Conservation (phyloP, 1,284 basidiomycete species). For the Trametes versicolor region DNA sequence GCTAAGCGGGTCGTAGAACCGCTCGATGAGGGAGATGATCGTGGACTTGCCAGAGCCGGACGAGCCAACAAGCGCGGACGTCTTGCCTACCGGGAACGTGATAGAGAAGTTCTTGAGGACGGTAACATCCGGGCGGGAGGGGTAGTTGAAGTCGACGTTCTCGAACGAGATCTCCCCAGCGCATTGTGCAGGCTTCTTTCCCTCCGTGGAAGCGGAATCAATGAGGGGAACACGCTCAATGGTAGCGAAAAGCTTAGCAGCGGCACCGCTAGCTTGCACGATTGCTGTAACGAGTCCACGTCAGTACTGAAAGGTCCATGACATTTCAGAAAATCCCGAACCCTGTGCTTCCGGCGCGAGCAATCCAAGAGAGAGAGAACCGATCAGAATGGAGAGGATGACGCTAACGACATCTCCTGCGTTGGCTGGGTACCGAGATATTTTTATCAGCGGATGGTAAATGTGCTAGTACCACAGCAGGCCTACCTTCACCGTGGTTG, state of each 20-base stretch:
- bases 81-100: conserved; percentile 81
- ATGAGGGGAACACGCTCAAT: conserved; percentile 91
- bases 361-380: conserved; percentile 86
- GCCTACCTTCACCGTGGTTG: conserved; percentile 62
- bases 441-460: background rate
- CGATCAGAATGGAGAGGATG: conserved; percentile 86
- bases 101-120: conserved; percentile 82
- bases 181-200: conserved; percentile 77
- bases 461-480: background rate
- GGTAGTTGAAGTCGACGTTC: conserved; percentile 90
- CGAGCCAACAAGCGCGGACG: conserved; percentile 89
- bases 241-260: conserved; percentile 91
- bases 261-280: conserved; percentile 85
- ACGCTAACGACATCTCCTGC: conserved; percentile 84
- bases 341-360: conserved; percentile 86
- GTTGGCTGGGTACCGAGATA: conserved; percentile 51
- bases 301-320: background rate
- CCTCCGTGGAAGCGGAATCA: conserved; percentile 79
- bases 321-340: conserved; percentile 37
- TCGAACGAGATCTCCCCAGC: conserved; percentile 82
- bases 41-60: conserved; percentile 92
- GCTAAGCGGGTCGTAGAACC: conserved; percentile 87
- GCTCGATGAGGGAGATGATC: conserved; percentile 80
- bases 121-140: conserved; percentile 87
- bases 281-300: conserved; percentile 60